Base-by-base conservation (phyloP, 2,329 filamentous ascomycete genomes). In the Salinomyces thailandicus region DNA sequence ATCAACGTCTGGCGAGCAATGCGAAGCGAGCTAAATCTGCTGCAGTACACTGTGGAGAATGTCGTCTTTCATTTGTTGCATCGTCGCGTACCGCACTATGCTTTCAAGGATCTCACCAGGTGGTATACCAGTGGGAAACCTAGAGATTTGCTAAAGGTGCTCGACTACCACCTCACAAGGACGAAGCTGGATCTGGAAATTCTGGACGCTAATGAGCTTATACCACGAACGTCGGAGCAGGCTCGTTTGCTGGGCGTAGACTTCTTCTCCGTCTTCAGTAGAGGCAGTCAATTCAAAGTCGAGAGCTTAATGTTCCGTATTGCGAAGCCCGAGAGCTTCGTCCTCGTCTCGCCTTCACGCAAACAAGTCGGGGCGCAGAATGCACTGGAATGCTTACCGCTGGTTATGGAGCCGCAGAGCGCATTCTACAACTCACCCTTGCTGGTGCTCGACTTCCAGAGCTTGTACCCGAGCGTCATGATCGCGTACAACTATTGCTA, bases 401-500 rank as follows among this genome's bases (percentile, higher is more conserved):
- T 98, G 9, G 91, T 98, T 27, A 95, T 98, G 87, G 91, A 98
- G 54, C 91, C 91, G 0, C 85, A 91, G 51, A 95, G 87, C 47
- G 84, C 79, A 5, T 94, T 98, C 55, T 98, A 98, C 61, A 85
- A 69, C 38, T 91, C 84, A 43, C 91, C 91, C 0, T 58, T 98
- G 0, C 57, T 98, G 3, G 91, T 98, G 0, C 69, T 98, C 5
- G 91, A 98, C 60, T 98, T 98, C 45, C 89, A 96, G 54, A 93
- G 85, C 41, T 64, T 98, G 32, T 98, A 98, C 48, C 91, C 91
- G 0, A 95, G 87, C 59, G 80, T 96, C 42, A 95, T 98, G 86
- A 96, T 98, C 54, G 91, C 91, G 0, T 96, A 98, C 66, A 98
- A 98, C 53, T 91, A 95, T 56, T 98, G 91, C 63, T 98, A 98